A percentile compares a stretch with the other conserved stretches of the same genome.
These are phyloP conservation scores for Keithomyces neogunnii DNA, from an alignment of 2,329 filamentous ascomycete species.

Conservation along the genomic window DNA sequence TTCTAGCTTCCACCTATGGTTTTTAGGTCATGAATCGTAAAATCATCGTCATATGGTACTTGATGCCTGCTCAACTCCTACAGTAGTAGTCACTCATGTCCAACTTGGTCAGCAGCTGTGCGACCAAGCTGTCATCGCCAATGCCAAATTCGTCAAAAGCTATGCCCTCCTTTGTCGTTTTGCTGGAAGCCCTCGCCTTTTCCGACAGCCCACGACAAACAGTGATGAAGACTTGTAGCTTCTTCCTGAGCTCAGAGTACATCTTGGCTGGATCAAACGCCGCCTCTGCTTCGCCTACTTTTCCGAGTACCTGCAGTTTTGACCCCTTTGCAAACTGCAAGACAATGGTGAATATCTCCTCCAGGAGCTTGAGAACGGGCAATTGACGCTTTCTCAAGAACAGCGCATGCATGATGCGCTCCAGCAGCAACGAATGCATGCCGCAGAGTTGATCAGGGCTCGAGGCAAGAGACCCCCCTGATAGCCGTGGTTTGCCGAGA, in stretches of 20 bases:
- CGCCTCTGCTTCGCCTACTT: constrained; percentile 10
- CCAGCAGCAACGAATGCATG: constrained; percentile 64
- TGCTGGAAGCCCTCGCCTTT: constrained; percentile 39
- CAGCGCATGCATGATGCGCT: constrained; percentile 65
- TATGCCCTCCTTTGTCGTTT: constrained; percentile 1
- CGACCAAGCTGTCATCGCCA: constrained; percentile 50
- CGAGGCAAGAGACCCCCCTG: constrained; percentile 18
- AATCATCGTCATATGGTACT: neutral
- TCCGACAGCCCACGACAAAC: constrained; percentile 62
- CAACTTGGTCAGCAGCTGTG: constrained; percentile 58
- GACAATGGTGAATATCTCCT: constrained; percentile 68
- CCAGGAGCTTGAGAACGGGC: constrained; percentile 62
- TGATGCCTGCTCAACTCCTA: constrained; percentile 10
- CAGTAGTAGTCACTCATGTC: constrained; percentile 64
- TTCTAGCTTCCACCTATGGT: neutral
- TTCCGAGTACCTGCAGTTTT: constrained; percentile 28
- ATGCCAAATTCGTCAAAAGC: constrained; percentile 23
- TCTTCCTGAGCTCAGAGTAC: constrained; percentile 60
- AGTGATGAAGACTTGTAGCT: constrained; percentile 64
- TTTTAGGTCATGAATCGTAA: neutral
- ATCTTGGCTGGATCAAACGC: constrained; percentile 30
- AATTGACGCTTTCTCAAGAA: constrained; percentile 68
- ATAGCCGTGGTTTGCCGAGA: constrained; percentile 35
- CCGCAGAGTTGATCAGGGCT: constrained; percentile 60
- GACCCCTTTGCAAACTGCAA: constrained; percentile 57